Percentiles rank a stretch among this genome's conserved stretches.
Conservation (phyloP, 495 filamentous ascomycete genomes). For the Xylaria bambusicola region DNA sequence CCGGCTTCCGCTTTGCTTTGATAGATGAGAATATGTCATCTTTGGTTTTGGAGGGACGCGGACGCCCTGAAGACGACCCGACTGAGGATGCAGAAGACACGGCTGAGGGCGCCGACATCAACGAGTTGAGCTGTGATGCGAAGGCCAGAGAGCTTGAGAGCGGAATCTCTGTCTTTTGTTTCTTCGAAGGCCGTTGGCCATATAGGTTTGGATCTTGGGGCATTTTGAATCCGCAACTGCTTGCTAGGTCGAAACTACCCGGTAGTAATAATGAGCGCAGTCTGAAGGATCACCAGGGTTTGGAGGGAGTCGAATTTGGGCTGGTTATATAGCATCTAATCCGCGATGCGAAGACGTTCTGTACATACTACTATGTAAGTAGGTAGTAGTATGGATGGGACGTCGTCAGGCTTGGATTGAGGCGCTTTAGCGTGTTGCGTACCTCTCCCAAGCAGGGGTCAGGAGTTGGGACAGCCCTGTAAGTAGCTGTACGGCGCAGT, state of each 20-base stretch:
- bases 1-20: slow-evolving; percentile 66
- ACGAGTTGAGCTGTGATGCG: slow-evolving; percentile 71
- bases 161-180: slow-evolving; percentile 59
- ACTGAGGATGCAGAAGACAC: slow-evolving; percentile 24
- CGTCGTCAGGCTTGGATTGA: not conserved
- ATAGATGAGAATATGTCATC: slow-evolving; percentile 66
- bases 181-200: slow-evolving; percentile 67
- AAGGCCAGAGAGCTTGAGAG: slow-evolving; percentile 79
- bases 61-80: slow-evolving; percentile 53
- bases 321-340: too few species aligned
- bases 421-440: not conserved
- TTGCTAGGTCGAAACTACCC: not conserved
- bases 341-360: too few species aligned
- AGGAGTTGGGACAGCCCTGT: not conserved
- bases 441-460: too few species aligned
- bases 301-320: too few species aligned
- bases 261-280: too few species aligned
- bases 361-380: too few species aligned
- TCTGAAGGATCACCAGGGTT: too few species aligned
- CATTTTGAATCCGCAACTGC: slow-evolving; percentile 39
- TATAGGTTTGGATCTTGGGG: slow-evolving; percentile 68
- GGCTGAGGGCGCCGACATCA: slow-evolving; percentile 55
- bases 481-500: too few species aligned
- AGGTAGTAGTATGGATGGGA: too few species aligned
- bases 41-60: slow-evolving; percentile 69